Evolutionary conservation across 768 basidiomycete species (phyloP), one percentile per base, ranked within the genome.

Genomic region (Omphalotus guepiniiformis): DNA sequence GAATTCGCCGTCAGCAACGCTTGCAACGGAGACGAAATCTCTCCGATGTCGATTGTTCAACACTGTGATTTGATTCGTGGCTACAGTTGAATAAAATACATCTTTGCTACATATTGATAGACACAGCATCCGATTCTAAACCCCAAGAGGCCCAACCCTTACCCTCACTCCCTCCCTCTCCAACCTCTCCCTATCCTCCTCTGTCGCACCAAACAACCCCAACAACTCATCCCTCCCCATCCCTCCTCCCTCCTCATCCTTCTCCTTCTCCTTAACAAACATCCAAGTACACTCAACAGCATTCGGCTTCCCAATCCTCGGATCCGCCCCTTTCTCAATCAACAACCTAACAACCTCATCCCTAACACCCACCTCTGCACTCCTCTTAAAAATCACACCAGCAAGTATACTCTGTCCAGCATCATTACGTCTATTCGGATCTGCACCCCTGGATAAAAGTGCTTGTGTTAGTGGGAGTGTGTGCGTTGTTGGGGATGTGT

Each of bases 321-420:
- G 84, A 63, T 89, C 76, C 0, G 87, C 87, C 3, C 77, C 73
- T 16, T 67, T 67, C 23, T 64, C 72, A 19, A 77, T 60, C 23
- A 91, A 72, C 1, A 69, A 65, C n/a, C 69, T 69, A 1, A 85
- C 82, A 38, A 88, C 70, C 6, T 78, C 81, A 47, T 78, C 75
- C 56, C 85, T 71, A 19, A 29, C 37, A 21, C 46, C 16, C 26
- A 30, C 6, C 3, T 36, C 38, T 37, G 26, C 47, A 29, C 23
- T 6, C 0, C 70, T 76, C 62, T 90, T 90, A 69, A 88, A 91
- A 0, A 89, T 78, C 0, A 83, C 87, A 2, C 88, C 88, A 6
- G 88, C 83, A 18, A 91, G 66, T 19, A 86, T 80, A 7, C 83
- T 81, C 55, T 90, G 88, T 0, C 78, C 79, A 2, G 75, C 71